A percentile compares a stretch with the other conserved stretches of the same genome.
Evolutionary conservation across 2,329 filamentous ascomycete genomes (phyloP).

Genomic region (Lasiodiplodia gonubiensis): DNA sequence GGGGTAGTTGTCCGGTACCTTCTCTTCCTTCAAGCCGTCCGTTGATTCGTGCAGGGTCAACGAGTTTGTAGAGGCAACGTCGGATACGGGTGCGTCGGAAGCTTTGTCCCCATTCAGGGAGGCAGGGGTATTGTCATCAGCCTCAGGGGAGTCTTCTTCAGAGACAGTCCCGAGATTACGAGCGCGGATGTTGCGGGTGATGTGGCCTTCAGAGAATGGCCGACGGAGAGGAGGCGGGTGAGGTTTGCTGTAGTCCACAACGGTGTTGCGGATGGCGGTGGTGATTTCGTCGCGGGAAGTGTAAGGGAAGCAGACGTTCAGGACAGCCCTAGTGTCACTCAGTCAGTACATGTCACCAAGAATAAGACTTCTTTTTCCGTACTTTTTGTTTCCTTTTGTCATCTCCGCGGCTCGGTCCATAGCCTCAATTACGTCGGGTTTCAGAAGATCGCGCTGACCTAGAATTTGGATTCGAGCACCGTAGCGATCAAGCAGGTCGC

Average conservation of each 20-base stretch:
- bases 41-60: constrained; percentile 25
- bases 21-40: constrained; percentile 18
- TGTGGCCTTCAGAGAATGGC: constrained; percentile 85
- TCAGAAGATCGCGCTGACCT: constrained; percentile 82
- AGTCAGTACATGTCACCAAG: neutral
- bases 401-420: constrained; percentile 85
- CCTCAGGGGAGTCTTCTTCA: constrained; percentile 34
- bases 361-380: constrained; percentile 32
- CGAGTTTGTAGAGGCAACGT: constrained; percentile 33
- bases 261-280: constrained; percentile 82
- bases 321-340: constrained; percentile 57
- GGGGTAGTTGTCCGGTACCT: constrained; percentile 49
- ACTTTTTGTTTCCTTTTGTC: constrained; percentile 87
- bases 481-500: constrained; percentile 89
- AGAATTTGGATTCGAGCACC: constrained; percentile 85
- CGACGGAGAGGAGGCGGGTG: constrained; percentile 63
- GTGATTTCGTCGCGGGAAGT: constrained; percentile 96
- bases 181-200: constrained; percentile 78
- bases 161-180: constrained; percentile 50
- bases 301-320: constrained; percentile 98
- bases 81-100: constrained; percentile 34
- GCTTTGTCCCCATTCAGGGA: constrained; percentile 13
- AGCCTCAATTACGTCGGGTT: constrained; percentile 84
- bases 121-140: neutral
- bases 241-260: constrained; percentile 82